Base-by-base conservation (phyloP, 2,329 filamentous ascomycete genomes). In the Neonectria neomacrospora region DNA sequence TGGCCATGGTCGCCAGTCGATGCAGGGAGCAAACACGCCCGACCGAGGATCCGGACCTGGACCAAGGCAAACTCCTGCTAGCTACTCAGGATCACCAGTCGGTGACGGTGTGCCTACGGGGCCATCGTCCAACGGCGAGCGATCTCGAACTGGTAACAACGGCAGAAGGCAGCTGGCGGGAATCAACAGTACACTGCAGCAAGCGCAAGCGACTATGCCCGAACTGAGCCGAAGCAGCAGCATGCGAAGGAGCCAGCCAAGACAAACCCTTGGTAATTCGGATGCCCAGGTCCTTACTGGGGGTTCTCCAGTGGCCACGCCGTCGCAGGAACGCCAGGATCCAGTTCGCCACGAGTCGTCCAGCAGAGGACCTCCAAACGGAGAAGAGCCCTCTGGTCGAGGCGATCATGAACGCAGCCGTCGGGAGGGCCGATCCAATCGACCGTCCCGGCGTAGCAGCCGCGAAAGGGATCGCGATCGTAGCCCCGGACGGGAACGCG, bases 181-280 rank as follows among this genome's bases (percentile, higher is more conserved):
- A 48, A 89, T 90, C 63, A 88, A 89, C 68, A 87, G 78, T 65
- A 86, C 83, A 54, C 80, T 89, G 4, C 83, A 85, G 67, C 83
- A 86, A 73, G 81, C 82, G 1, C 83, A 83, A 71, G 72, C 70
- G 74, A 85, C 69, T 67, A 80, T 72, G 78, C 79, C 73, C 1
- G 78, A 79, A 1, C 54, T 66, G 37, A 75, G 72, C 23, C 79
- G 78, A 26, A 78, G 76, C 30, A 79, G 77, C 47, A 78, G 78
- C 12, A 53, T 66, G 30, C 71, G 78, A 61, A 65, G 78, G 65
- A 73, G 74, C 67, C 77, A 79, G 70, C 65, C 78, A 28, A 75
- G 81, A 14, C 78, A 78, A 55, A 82, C 80, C 61, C 72, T 88
- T 37, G 83, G 80, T 18, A 82, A 82, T 18, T 87, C 85, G 3